Conservation (phyloP, 306 rosid species). For the Dalbergia cochinchinensis region DNA sequence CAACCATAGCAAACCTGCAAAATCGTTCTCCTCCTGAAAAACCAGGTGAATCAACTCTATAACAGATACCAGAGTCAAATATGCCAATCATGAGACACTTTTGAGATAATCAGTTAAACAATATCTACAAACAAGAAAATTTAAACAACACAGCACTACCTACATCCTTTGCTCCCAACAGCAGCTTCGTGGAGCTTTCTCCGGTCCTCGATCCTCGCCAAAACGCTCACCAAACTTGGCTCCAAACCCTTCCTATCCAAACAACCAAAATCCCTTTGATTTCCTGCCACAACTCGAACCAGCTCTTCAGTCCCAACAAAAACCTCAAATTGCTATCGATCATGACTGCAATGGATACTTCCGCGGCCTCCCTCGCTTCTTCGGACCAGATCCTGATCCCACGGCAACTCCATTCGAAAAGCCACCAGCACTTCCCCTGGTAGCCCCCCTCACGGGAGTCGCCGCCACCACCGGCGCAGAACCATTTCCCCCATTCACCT, state of each 20-base stretch:
- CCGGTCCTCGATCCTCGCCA: background rate
- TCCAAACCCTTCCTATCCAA: background rate
- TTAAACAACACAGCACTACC: conserved; percentile 39
- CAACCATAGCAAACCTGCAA: conserved; percentile 5
- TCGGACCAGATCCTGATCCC: conserved; percentile 1
- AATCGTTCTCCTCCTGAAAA: conserved; percentile 34
- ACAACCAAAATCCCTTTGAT: background rate
- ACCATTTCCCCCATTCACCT: conserved; percentile 41
- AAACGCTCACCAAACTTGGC: too few relatives aligned
- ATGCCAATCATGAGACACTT: conserved; percentile 24
- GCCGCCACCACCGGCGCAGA: background rate
- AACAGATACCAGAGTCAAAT: conserved; percentile 24
- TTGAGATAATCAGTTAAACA: conserved; percentile 35
- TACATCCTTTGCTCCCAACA: conserved; percentile 16
- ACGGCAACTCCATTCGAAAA: conserved; percentile 43
- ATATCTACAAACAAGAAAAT: conserved; percentile 45
- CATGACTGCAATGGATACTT: conserved; percentile 47
- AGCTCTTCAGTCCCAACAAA: background rate
- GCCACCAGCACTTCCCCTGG: background rate
- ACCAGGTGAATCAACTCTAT: conserved; percentile 39
- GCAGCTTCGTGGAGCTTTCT: background rate
- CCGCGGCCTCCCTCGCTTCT: conserved; percentile 86
- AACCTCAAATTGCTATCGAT: background rate
- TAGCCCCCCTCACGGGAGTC: background rate
- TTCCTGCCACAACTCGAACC: background rate